phyloP scores from a whole-genome alignment of 306 rosid genomes.

The Abrus precatorius region DNA sequence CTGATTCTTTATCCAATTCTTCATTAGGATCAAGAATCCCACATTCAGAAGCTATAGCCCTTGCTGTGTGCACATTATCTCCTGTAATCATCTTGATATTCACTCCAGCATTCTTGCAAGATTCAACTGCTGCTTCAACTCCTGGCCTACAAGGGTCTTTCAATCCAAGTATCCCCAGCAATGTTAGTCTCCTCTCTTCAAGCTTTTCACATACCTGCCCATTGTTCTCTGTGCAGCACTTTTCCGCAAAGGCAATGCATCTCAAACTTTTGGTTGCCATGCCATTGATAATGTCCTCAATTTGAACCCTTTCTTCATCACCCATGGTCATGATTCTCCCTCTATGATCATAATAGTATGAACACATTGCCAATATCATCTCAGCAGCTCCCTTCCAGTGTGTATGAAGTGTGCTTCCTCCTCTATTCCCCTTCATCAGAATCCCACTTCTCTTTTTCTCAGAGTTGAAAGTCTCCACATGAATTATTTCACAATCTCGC shows the following conservation, averaged over 20 bases:
- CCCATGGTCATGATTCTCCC: neutral
- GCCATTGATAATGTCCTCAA: constrained; percentile 1
- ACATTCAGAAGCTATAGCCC: constrained; percentile 13
- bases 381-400: constrained; percentile 36
- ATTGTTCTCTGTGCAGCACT: neutral
- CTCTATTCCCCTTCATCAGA: constrained; percentile 8
- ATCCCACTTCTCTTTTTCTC: constrained; percentile 18
- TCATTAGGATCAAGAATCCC: neutral
- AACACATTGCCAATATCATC: constrained; percentile 3
- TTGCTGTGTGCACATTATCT: constrained; percentile 31
- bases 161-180: constrained; percentile 15
- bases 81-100: constrained; percentile 23
- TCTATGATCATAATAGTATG: neutral
- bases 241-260: constrained; percentile 30
- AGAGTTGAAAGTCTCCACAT: constrained; percentile 16
- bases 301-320: neutral
- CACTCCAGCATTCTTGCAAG: constrained; percentile 8
- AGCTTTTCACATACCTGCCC: neutral
- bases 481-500: constrained; percentile 2
- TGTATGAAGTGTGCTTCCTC: neutral
- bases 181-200: neutral
- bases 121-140: constrained; percentile 23
- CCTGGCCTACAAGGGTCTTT: constrained; percentile 23
- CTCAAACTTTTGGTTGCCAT: constrained; percentile 26
- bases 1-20: neutral